Conservation (phyloP, 1,284 basidiomycete species). For the Rhodotorula sp. region DNA sequence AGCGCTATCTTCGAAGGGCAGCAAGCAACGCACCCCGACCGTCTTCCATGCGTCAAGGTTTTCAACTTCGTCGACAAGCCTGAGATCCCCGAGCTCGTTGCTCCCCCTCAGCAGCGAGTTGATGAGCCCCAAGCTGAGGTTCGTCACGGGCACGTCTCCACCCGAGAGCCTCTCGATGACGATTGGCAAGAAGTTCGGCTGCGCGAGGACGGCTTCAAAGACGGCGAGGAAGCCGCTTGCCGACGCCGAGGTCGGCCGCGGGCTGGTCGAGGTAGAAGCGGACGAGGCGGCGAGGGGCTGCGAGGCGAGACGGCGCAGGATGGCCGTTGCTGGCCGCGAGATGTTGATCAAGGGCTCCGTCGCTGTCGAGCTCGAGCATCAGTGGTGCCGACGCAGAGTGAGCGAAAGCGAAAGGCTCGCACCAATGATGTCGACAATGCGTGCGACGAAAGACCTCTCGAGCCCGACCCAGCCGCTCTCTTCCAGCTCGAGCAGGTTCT, state of each 20-base stretch:
- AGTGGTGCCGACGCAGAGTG: not conserved
- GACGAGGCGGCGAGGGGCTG: conserved; percentile 39
- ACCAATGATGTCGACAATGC: conserved; percentile 72
- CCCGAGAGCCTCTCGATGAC: conserved; percentile 76
- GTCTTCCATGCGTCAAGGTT: conserved; percentile 76
- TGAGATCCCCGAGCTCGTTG: conserved; percentile 72
- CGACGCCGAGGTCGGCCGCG: conserved; percentile 51
- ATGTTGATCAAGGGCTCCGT: conserved; percentile 81
- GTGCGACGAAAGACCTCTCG: conserved; percentile 65
- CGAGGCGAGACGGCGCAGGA: conserved; percentile 82
- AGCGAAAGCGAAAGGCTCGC: not conserved
- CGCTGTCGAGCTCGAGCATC: conserved; percentile 49
- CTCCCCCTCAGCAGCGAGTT: conserved; percentile 80
- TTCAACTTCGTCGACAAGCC: conserved; percentile 75
- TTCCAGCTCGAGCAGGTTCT: conserved; percentile 74
- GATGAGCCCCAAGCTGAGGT: conserved; percentile 79
- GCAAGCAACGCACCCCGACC: conserved; percentile 66
- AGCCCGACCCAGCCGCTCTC: conserved; percentile 77
- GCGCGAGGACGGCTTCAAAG: conserved; percentile 73
- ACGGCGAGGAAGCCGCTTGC: conserved; percentile 71
- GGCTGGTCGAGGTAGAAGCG: not conserved
- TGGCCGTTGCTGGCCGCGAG: conserved; percentile 92
- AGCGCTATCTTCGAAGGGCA: conserved; percentile 2
- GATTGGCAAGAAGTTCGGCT: conserved; percentile 66
- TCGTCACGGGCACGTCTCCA: conserved; percentile 78